phyloP scores from a whole-genome alignment of 2,329 filamentous ascomycete genomes.

The Colletotrichum gigasporum region DNA sequence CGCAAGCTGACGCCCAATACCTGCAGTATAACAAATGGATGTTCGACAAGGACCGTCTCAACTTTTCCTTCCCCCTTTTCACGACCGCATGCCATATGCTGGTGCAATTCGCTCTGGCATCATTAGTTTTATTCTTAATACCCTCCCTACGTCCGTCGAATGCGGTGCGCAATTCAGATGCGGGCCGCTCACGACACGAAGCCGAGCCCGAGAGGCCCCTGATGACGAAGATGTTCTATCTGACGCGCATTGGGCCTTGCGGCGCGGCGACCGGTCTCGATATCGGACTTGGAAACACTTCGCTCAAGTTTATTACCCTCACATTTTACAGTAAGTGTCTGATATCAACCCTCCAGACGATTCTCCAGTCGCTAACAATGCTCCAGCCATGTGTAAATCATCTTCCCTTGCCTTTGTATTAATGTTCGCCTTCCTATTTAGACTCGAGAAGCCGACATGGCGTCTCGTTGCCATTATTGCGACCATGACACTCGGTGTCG shows the following conservation, averaged over 20 bases:
- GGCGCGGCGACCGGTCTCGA: constrained; percentile 93
- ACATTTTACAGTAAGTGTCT: constrained; percentile 86
- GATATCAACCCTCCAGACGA: not conserved
- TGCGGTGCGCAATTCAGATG: constrained; percentile 53
- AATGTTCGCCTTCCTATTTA: constrained; percentile 92
- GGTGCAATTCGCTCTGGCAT: constrained; percentile 87
- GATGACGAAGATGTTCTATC: constrained; percentile 91
- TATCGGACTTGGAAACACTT: constrained; percentile 95
- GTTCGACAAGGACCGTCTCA: constrained; percentile 85
- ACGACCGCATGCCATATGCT: constrained; percentile 96
- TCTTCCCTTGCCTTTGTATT: constrained; percentile 95
- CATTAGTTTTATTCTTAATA: constrained; percentile 80
- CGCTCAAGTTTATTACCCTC: constrained; percentile 92
- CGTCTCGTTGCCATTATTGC: constrained; percentile 87
- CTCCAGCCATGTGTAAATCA: constrained; percentile 93
- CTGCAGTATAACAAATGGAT: constrained; percentile 99
- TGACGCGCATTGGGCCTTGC: constrained; percentile 91
- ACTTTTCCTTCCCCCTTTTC: constrained; percentile 95
- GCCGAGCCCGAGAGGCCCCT: constrained; percentile 65
- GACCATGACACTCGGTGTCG: constrained; percentile 90
- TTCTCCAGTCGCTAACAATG: constrained; percentile 35
- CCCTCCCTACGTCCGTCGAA: constrained; percentile 80
- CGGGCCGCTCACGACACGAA: constrained; percentile 61
- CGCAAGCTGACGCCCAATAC: constrained; percentile 38
- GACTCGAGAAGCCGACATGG: constrained; percentile 87